Evolutionary conservation across 768 basidiomycete species (phyloP).

Genomic region (Mycena leptocephala): DNA sequence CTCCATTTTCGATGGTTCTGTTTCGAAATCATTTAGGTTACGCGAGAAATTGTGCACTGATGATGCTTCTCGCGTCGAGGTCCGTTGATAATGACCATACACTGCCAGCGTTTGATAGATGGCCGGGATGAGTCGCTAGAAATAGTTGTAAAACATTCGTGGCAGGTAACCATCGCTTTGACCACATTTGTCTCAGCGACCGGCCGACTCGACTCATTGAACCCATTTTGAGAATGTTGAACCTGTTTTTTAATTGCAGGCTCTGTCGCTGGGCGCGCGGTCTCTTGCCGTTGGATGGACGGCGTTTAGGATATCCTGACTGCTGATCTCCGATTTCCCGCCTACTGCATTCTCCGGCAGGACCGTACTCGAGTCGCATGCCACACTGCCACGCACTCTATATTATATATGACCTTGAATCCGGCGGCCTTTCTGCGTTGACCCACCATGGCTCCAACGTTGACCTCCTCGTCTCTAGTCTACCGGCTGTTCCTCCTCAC

Average conservation of each 20-base stretch:
- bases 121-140: not conserved
- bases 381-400: not conserved
- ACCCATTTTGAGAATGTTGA: too few species aligned
- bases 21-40: too few species aligned
- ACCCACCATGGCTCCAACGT: not conserved
- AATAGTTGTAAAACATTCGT: not conserved
- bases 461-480: conserved; percentile 34
- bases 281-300: not conserved
- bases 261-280: too few species aligned
- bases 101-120: too few species aligned
- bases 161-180: not conserved
- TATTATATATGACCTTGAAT: not conserved
- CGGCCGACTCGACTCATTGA: too few species aligned
- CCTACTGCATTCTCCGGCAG: not conserved
- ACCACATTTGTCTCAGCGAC: not conserved
- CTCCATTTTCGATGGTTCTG: too few species aligned
- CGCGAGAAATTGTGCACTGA: too few species aligned
- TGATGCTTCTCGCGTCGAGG: not conserved
- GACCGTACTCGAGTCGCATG: not conserved
- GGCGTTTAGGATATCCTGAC: not conserved
- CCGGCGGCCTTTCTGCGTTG: not conserved
- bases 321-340: not conserved
- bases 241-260: too few species aligned
- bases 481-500: conserved; percentile 32
- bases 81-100: not conserved